phyloP scores from a whole-genome alignment of 345 rosid genomes.

The Populus davidiana region DNA sequence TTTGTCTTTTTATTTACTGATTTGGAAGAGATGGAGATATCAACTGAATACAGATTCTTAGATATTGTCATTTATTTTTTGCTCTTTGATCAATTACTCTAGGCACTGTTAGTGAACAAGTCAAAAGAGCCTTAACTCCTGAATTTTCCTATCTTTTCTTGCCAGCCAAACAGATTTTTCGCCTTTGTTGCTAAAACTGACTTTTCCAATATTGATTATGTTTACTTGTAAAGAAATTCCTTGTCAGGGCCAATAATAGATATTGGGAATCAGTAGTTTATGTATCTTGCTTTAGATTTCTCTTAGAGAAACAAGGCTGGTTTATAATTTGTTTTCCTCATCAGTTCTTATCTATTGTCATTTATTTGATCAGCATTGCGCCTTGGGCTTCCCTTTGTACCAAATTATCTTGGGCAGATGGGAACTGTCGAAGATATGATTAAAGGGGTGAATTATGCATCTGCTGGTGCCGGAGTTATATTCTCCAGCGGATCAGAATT shows the following conservation, averaged over 20 bases:
- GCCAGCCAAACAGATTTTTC: background rate
- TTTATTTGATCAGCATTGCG: slow-evolving; percentile 48
- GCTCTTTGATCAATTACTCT: background rate
- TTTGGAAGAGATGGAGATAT: background rate
- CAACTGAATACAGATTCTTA: background rate
- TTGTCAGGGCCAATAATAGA: background rate
- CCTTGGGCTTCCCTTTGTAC: slow-evolving; percentile 75
- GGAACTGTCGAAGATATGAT: slow-evolving; percentile 59
- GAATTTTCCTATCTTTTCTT: background rate
- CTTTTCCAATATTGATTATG: background rate
- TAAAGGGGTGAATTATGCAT: slow-evolving; percentile 82
- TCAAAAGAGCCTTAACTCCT: background rate
- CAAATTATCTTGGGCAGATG: slow-evolving; percentile 79
- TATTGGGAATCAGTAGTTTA: background rate
- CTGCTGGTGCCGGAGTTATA: slow-evolving; percentile 86
- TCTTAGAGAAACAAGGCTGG: background rate
- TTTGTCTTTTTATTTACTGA: background rate
- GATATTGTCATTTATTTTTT: background rate
- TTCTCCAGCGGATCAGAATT: slow-evolving; percentile 79
- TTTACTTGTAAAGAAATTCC: background rate
- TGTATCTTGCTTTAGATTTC: background rate
- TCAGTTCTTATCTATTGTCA: background rate
- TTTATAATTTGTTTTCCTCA: background rate
- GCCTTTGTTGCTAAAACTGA: background rate
- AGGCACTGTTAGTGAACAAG: background rate